phyloP scores from a whole-genome alignment of 2,329 filamentous ascomycete species.

The Intubia oerlemansii region DNA sequence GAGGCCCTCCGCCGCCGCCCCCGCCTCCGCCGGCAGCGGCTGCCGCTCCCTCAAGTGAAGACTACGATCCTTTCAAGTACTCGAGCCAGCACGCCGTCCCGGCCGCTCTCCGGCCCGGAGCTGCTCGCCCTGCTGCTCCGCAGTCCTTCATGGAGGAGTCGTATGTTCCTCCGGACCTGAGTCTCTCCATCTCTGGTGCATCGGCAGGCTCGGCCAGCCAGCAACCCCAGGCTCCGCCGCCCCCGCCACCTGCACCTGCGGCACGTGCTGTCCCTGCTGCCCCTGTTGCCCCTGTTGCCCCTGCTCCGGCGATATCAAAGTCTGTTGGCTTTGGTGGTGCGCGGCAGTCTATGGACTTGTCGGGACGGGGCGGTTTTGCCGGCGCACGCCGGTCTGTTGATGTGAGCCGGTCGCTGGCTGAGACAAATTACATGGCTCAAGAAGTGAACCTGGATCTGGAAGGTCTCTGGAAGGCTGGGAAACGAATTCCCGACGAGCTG shows the following conservation, averaged over 20 bases:
- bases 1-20: slow-evolving; percentile 45
- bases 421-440: slow-evolving; percentile 68
- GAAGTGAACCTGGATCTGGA: slow-evolving; percentile 67
- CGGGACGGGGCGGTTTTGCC: slow-evolving; percentile 20
- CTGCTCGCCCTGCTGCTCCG: too few relatives aligned
- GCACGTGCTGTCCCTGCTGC: too few relatives aligned
- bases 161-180: slow-evolving; percentile 23
- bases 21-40: slow-evolving; percentile 23
- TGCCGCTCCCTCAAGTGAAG: slow-evolving; percentile 30
- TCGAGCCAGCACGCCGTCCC: too few relatives aligned
- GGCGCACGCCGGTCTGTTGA: slow-evolving; percentile 46
- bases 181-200: slow-evolving; percentile 2
- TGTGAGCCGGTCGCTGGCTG: slow-evolving; percentile 47
- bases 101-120: too few relatives aligned
- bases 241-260: slow-evolving; percentile 21
- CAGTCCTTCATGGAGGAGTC: slow-evolving; percentile 22
- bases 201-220: slow-evolving; percentile 7
- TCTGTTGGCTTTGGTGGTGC: slow-evolving; percentile 17
- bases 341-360: slow-evolving; percentile 44
- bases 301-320: too few relatives aligned
- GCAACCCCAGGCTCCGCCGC: slow-evolving; percentile 4
- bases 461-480: too few relatives aligned
- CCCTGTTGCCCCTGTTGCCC: too few relatives aligned
- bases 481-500: too few relatives aligned
- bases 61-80: slow-evolving; percentile 49